Percentiles rank a stretch among this genome's conserved stretches.
These are phyloP conservation scores for Medicago arabica DNA, from an alignment of 306 rosid species.

Conservation along the genomic window DNA sequence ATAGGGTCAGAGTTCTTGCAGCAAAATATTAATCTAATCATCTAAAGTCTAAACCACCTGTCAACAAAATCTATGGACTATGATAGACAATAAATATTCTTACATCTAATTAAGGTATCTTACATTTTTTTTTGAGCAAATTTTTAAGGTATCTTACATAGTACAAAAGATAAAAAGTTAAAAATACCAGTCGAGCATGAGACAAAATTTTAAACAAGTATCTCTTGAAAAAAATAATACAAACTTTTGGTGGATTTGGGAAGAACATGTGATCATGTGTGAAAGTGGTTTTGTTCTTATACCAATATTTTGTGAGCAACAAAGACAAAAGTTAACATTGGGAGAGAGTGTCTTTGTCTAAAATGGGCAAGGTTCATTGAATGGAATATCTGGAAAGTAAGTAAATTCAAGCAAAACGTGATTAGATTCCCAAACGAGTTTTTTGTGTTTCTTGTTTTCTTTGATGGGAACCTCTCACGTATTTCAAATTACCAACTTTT, in stretches of 20 bases:
- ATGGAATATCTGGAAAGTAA: constrained; percentile 33
- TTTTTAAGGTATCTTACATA: neutral
- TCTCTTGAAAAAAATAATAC: too few species aligned
- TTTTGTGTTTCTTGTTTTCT: constrained; percentile 30
- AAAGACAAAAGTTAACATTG: constrained; percentile 23
- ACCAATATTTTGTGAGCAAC: neutral
- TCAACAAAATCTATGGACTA: constrained; percentile 11
- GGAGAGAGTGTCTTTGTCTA: constrained; percentile 7
- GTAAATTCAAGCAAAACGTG: constrained; percentile 21
- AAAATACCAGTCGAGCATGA: neutral
- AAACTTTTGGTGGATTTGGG: neutral
- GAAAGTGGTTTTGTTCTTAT: constrained; percentile 22
- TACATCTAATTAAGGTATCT: neutral
- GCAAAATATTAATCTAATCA: neutral
- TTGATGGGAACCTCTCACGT: constrained; percentile 10
- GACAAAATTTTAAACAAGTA: neutral
- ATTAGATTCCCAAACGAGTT: constrained; percentile 30
- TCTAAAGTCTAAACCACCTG: neutral
- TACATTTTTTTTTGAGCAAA: too few species aligned
- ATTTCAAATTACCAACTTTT: neutral
- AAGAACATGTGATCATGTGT: constrained; percentile 20
- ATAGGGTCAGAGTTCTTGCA: neutral
- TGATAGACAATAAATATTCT: neutral
- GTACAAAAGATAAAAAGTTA: neutral
- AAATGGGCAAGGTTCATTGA: constrained; percentile 44